Conservation (phyloP, 768 basidiomycete species). For the Xerocomellus dryophilus region DNA sequence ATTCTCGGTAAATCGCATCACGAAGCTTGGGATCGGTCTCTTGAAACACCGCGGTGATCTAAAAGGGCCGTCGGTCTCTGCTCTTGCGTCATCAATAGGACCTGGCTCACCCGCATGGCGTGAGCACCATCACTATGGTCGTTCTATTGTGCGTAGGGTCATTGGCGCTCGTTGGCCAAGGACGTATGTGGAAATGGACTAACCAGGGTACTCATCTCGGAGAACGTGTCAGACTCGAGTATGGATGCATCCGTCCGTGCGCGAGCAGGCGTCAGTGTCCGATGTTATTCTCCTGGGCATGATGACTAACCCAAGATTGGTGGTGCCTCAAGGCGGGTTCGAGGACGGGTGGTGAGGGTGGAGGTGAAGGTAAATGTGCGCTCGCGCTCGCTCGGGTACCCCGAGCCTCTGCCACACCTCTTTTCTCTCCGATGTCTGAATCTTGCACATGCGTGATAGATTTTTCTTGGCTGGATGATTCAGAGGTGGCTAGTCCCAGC, state of each 20-base stretch:
- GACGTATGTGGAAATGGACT: background rate
- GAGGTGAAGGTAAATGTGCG: no score
- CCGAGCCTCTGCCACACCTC: no score
- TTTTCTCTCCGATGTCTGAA: background rate
- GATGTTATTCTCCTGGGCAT: background rate
- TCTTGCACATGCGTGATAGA: background rate
- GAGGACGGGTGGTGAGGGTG: no score
- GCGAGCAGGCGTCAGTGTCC: background rate
- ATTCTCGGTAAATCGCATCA: slow-evolving; percentile 9
- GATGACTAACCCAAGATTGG: background rate
- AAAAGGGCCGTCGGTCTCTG: background rate
- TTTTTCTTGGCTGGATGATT: no score
- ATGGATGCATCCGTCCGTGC: background rate
- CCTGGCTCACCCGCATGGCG: background rate
- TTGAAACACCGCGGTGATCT: slow-evolving; percentile 17
- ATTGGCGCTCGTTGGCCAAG: background rate
- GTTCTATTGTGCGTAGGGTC: background rate
- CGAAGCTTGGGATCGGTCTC: slow-evolving; percentile 1
- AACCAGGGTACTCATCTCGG: slow-evolving; percentile 18
- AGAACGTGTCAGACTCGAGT: background rate
- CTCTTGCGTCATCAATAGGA: background rate
- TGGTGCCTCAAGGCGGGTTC: background rate
- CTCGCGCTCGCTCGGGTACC: no score
- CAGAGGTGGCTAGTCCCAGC: no score
- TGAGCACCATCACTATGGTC: background rate